These are phyloP conservation scores for Neospora caninum DNA, from an alignment of 169 alveolate species.

Conservation along the genomic window DNA sequence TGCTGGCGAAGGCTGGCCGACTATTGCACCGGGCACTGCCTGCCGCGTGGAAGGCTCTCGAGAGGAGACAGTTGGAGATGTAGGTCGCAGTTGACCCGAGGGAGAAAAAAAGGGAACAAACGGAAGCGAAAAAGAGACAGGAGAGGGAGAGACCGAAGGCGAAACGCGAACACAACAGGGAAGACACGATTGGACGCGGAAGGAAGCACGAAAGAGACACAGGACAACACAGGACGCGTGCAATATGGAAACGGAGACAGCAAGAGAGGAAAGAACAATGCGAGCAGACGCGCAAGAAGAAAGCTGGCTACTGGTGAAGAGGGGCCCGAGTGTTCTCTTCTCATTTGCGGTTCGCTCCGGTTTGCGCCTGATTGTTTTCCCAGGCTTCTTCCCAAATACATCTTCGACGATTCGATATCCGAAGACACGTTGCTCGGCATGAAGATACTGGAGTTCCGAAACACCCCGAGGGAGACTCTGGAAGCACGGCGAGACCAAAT, in stretches of 20 bases:
- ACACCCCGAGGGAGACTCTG: not conserved
- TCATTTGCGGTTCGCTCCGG: not conserved
- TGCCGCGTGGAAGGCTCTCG: conserved; percentile 5
- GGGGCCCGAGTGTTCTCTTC: no score
- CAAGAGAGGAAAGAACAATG: not conserved
- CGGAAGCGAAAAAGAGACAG: no score
- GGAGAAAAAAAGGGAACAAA: no score
- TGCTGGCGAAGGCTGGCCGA: not conserved
- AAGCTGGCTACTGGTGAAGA: no score
- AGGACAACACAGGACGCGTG: not conserved
- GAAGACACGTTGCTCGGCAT: not conserved
- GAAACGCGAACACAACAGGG: no score
- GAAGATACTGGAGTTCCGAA: not conserved
- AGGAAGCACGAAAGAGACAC: not conserved
- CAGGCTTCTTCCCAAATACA: conserved; percentile 9
- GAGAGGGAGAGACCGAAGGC: no score
- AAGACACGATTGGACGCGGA: no score
- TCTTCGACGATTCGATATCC: not conserved
- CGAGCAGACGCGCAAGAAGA: not conserved
- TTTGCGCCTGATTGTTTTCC: not conserved
- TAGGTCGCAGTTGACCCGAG: not conserved
- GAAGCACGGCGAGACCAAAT: not conserved
- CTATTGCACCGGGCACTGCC: not conserved
- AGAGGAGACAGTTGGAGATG: conserved; percentile 7
- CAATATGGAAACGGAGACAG: not conserved